Evolutionary conservation across 2,329 filamentous ascomycete species (phyloP).

Genomic region (Huntiella abstrusa): DNA sequence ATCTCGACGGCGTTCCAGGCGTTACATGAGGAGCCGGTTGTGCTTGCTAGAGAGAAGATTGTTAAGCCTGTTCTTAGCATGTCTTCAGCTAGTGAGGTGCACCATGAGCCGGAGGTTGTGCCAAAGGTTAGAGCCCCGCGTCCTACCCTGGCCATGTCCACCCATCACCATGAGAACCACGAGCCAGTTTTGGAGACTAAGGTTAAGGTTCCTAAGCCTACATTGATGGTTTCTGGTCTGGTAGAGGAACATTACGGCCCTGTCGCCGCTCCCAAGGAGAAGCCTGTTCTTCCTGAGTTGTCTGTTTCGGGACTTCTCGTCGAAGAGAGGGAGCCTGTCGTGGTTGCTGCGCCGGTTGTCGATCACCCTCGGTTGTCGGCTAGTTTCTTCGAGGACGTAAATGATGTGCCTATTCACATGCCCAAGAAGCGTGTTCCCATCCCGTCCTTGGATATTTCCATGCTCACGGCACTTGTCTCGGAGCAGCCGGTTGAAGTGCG

Average conservation of each 20-base stretch:
- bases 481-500: neutral
- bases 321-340: conserved; percentile 18
- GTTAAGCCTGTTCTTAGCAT: neutral
- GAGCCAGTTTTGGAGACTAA: conserved; percentile 19
- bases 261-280: conserved; percentile 17
- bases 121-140: conserved; percentile 3
- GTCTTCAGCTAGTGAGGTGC: neutral
- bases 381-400: neutral
- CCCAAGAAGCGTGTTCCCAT: neutral
- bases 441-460: neutral
- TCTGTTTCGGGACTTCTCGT: conserved; percentile 3
- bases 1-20: too few species aligned
- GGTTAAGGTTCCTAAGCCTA: conserved; percentile 13
- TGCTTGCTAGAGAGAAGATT: neutral
- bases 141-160: conserved; percentile 14
- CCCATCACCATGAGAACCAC: conserved; percentile 17
- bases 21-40: neutral
- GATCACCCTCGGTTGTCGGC: neutral
- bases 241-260: conserved; percentile 15
- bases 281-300: conserved; percentile 17
- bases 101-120: conserved; percentile 12
- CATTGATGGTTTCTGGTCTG: conserved; percentile 14
- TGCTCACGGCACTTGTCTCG: neutral
- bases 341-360: conserved; percentile 10
- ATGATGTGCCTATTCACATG: neutral